Evolutionary conservation across 2,329 filamentous ascomycete species (phyloP), one percentile per base, ranked within the genome.

Genomic region (Aspergillus aculeatinus): DNA sequence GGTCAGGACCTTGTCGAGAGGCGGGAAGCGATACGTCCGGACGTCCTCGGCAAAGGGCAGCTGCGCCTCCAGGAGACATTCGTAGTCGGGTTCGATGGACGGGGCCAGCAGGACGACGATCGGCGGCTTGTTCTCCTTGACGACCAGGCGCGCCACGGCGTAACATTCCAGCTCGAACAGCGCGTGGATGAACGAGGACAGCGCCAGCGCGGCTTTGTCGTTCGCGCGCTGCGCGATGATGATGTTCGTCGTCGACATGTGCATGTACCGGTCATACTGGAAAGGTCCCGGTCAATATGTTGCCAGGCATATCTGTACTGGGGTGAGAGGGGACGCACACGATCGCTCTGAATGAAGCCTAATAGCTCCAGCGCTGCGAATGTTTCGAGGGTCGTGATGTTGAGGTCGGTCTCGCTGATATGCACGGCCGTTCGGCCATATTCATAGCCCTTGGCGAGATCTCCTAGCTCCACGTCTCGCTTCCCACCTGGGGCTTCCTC

Each of bases 31-130:
- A 74, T 97, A 98, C n/a, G 84, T 84, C 39, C 95, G 86, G 51
- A 97, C 82, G 71, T 99, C 95, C 79, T 99, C 95, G 2, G 92
- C 89, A 70, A 97, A 99, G 0, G 95, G 95, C 5, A 98, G 81
- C 39, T 95, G 92, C 1, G 96, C 84, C 71, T 99, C 95, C 63
- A 96, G 87, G 2, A 99, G 82, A 67, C 91, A 94, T 73, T 97
- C 93, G 65, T 91, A 86, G 27, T 91, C 88, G 2, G 84, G 81
- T 63, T 96, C 91, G 60, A 96, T 87, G 21, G 86, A 84, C 2
- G 95, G 95, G 5, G 90, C 88, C 48, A 99, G 82, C 14, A 98
- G 81, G 0, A 96, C 77, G 16, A 98, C 79, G 31, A 86, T 72
- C 0, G 95, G 94, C 2, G 91, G 85, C 65, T 91, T 92, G 66